Evolutionary conservation across 1,284 basidiomycete genomes (phyloP).

Genomic region (Puccinia coronata): DNA sequence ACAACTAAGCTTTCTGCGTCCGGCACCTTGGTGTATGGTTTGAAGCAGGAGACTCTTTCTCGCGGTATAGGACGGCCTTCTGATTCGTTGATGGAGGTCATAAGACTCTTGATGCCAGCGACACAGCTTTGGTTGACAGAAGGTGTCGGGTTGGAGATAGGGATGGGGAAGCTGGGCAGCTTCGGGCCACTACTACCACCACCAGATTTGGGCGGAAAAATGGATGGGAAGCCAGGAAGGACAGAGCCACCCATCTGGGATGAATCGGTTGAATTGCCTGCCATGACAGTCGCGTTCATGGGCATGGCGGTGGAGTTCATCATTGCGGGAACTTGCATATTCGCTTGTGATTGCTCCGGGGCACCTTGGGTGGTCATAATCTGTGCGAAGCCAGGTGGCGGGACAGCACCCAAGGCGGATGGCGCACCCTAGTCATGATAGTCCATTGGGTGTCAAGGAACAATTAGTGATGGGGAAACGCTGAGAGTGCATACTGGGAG

Average conservation of each 20-base stretch:
- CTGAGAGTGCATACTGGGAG: not conserved
- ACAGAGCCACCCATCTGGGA: not conserved
- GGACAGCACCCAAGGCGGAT: conserved; percentile 10
- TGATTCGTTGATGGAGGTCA: not conserved
- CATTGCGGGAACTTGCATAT: conserved; percentile 1
- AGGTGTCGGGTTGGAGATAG: not conserved
- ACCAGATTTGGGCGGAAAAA: conserved; percentile 7
- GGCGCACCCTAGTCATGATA: not conserved
- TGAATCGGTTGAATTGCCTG: conserved; percentile 1
- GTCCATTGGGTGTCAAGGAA: not conserved
- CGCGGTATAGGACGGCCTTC: conserved; percentile 9
- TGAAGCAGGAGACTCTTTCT: not conserved
- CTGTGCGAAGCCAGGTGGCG: conserved; percentile 22
- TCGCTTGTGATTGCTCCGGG: not conserved
- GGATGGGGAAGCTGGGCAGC: not conserved
- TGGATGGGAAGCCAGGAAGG: not conserved
- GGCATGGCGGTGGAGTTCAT: conserved; percentile 22
- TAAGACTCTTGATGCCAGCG: not conserved
- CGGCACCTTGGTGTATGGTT: conserved; percentile 25
- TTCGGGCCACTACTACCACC: not conserved
- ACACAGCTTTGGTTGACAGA: conserved; percentile 31
- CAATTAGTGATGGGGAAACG: not conserved
- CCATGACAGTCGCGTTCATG: not conserved
- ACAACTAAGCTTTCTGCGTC: conserved; percentile 23
- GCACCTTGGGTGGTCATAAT: not conserved